Evolutionary conservation across 345 rosid genomes (phyloP), one percentile per base, ranked within the genome.

Genomic region (Arabis hirsuta): DNA sequence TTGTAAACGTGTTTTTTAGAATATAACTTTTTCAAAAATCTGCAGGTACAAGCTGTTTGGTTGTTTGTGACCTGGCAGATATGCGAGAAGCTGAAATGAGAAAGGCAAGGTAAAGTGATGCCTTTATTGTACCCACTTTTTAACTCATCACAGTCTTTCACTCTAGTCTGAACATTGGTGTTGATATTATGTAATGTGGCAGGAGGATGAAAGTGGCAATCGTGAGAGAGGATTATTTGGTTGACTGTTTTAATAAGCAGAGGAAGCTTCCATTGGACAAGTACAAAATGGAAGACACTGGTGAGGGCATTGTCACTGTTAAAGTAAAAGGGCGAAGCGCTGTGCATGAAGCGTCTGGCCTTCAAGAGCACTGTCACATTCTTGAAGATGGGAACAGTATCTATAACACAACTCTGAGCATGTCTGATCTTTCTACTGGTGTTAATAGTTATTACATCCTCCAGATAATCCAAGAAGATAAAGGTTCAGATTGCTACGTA

Each of bases 241-340:
- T 83, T 67, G 96, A 91, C 14, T 91, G 96, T 79, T 85, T 90
- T 44, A 84, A 85, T 77, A 86, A 73, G 65, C 84, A 83, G 75
- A 91, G 85, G 82, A 91, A 82, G 84, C 92, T 95, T 82, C 90
- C 90, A 58, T 81, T 84, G 81, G 86, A 88, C 75, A 67, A 76
- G 26, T 85, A 90, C 85, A 91, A 78, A 85, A 85, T 84, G 75
- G 96, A 90, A 84, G 87, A 86, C 22, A 42, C 81, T 65, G 90
- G 90, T 53, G 94, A 81, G 76, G 77, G 92, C 66, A 70, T 88
- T 74, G 88, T 88, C 44, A 91, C 96, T 69, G 90, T 95, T 67
- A 91, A 90, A 86, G 99, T 91, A 65, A 95, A 95, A 82, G 99
- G 99, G 51, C 84, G 68, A 69, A 88, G 99, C 73, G 88, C 97